Conservation (phyloP, 306 rosid species). For the apple (Malus domestica) region DNA sequence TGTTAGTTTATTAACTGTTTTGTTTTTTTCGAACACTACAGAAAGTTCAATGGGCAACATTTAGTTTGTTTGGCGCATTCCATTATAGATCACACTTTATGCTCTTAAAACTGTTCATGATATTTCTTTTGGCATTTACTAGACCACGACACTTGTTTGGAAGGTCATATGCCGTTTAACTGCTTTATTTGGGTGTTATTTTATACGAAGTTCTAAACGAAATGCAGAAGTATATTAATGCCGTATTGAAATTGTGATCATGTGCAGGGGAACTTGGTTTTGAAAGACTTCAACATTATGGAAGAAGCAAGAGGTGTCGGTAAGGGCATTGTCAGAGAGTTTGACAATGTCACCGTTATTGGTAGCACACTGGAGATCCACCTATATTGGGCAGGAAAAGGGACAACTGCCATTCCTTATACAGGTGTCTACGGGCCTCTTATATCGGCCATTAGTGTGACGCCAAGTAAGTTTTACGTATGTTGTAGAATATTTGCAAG, state of each 20-base stretch:
- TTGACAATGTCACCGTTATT: no score
- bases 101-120: not conserved
- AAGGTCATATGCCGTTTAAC: not conserved
- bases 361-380: not conserved
- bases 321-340: constrained; percentile 3
- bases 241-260: no score
- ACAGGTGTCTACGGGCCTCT: no score
- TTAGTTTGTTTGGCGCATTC: not conserved
- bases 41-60: not conserved
- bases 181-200: not conserved
- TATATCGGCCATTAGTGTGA: constrained; percentile 59
- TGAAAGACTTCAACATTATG: constrained; percentile 47
- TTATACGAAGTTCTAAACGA: not conserved
- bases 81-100: not conserved
- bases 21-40: no score
- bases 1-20: no score
- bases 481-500: constrained; percentile 59
- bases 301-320: constrained; percentile 63
- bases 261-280: constrained; percentile 39
- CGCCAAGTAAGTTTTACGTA: constrained; percentile 74
- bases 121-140: not conserved
- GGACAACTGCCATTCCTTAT: constrained; percentile 26
- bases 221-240: not conserved
- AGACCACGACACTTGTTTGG: not conserved
- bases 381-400: constrained; percentile 63